Evolutionary conservation across 129 eudicot genomes (phyloP).

Genomic region (Chrysanthemum makinoi): DNA sequence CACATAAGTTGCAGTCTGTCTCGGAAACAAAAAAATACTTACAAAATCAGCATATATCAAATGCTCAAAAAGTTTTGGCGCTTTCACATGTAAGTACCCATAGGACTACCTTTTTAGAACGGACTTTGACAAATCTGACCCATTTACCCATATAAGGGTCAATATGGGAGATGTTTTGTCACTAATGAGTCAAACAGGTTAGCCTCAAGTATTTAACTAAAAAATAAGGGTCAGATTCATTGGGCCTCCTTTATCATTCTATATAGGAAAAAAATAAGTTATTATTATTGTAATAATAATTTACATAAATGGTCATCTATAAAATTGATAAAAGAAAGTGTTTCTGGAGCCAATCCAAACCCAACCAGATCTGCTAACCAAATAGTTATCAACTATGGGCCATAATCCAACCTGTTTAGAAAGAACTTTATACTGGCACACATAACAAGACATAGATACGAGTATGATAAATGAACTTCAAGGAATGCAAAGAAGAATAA

Average conservation of each 20-base stretch:
- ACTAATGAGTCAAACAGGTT: neutral
- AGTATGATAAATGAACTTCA: neutral
- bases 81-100: neutral
- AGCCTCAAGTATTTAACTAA: neutral
- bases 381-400: no score
- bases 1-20: neutral
- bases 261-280: neutral
- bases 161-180: neutral
- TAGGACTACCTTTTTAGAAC: neutral
- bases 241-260: neutral
- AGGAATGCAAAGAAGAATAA: conserved; percentile 9
- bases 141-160: neutral
- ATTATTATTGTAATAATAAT: neutral
- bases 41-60: neutral
- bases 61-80: neutral
- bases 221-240: neutral
- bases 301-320: neutral
- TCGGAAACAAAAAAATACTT: neutral
- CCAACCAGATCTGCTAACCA: neutral
- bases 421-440: neutral
- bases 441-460: neutral
- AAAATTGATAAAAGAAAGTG: neutral
- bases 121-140: neutral
- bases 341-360: neutral
- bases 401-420: neutral